Evolutionary conservation across 2,329 filamentous ascomycete species (phyloP), one percentile per base, ranked within the genome.

Genomic region (Thelonectria blattea): DNA sequence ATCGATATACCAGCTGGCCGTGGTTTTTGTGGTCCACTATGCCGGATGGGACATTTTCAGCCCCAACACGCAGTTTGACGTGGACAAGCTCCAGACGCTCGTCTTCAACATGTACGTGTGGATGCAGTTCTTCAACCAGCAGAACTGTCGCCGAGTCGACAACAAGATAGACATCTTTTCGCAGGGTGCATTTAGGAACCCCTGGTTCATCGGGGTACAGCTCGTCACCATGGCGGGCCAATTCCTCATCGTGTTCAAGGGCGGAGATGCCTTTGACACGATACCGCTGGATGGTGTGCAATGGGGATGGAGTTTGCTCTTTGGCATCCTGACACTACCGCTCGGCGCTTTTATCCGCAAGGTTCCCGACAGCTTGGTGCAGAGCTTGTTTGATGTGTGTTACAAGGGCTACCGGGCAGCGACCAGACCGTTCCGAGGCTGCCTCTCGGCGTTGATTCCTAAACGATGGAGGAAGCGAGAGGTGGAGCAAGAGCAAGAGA

Each of bases 51-150:
- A 76, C 8, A 83, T 90, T 37, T 80, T 90, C 15, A 89, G 66
- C 74, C 89, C 43, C 70, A 78, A 81, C 50, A 74, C 72, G 1
- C 45, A 66, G 18, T 62, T 63, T 12, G 73, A 76, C 39, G 68
- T 71, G 6, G 72, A 77, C 45, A 73, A 75, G 20, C 74, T 81
- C 18, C 76, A 86, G 57, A 92, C 91, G 1, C 80, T 94, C 11
- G 88, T 94, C 5, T 93, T 94, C 81, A 95, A 94, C 76, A 91
- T 89, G 0, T 94, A 93, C 67, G 90, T 93, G 46, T 93, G 91
- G 90, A 92, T 94, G 89, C 91, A 94, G 66, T 91, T 95, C 64
- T 94, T 94, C 82, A 94, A 95, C 69, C 86, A 92, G 68, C 85
- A 91, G 77, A 93, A 74, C 79, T 93, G 91, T 75, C 88, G 91